phyloP scores from a whole-genome alignment of 345 rosid genomes.

The Pugionium dolabratum region DNA sequence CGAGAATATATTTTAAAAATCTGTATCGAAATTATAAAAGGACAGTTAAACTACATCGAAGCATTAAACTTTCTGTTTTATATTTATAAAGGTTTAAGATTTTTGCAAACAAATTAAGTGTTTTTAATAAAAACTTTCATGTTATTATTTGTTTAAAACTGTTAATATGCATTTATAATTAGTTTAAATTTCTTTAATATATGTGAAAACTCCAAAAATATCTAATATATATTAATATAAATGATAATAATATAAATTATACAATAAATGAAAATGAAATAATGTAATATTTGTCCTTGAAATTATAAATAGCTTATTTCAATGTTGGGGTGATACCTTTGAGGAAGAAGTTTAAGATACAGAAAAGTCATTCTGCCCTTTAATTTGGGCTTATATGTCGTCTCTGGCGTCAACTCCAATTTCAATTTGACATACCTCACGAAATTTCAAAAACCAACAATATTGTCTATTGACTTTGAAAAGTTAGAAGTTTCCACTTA shows the following conservation, averaged over 20 bases:
- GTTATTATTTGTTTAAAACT: no score
- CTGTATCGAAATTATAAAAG: no score
- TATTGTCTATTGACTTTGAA: conserved; percentile 38
- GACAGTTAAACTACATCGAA: no score
- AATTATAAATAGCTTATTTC: conserved; percentile 24
- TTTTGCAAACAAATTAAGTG: no score
- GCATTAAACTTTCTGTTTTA: no score
- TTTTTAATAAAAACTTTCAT: no score
- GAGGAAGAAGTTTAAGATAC: conserved; percentile 31
- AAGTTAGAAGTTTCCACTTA: conserved; percentile 31
- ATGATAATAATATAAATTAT: conserved; percentile 8
- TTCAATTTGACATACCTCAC: conserved; percentile 7
- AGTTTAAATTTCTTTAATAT: no score
- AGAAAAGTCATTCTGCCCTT: conserved; percentile 21
- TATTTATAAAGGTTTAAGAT: no score
- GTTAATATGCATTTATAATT: no score
- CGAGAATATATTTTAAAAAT: no score
- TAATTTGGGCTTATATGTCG: conserved; percentile 26
- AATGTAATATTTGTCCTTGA: conserved; percentile 31
- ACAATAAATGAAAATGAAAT: conserved; percentile 22
- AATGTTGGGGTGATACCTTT: conserved; percentile 35
- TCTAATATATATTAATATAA: background rate
- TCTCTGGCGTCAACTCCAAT: conserved; percentile 28
- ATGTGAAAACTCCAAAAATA: no score
- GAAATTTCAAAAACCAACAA: conserved; percentile 39